Evolutionary conservation across 1,284 basidiomycete species (phyloP).

Genomic region (Amylostereum chailletii): DNA sequence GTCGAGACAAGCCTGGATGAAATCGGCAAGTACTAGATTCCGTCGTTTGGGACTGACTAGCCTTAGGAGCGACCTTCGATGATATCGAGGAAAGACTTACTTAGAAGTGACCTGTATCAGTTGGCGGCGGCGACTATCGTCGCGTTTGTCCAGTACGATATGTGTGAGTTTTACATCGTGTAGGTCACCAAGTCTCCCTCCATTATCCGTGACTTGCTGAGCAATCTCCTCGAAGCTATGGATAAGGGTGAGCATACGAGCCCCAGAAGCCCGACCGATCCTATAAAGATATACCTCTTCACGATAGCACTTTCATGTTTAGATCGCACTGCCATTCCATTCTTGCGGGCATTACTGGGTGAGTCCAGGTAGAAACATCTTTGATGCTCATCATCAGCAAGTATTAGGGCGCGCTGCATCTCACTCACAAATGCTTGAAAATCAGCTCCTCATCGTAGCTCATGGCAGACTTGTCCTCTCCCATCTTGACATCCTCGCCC

Average conservation of each 20-base stretch:
- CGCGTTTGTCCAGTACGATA: conserved; percentile 73
- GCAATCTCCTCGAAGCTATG: conserved; percentile 49
- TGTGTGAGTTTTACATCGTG: conserved; percentile 77
- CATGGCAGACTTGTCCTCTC: conserved; percentile 53
- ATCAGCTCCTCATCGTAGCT: conserved; percentile 71
- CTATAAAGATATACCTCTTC: conserved; percentile 31
- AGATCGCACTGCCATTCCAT: conserved; percentile 51
- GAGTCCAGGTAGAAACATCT: conserved; percentile 88
- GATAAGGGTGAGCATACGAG: neutral
- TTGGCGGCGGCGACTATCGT: conserved; percentile 59
- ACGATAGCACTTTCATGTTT: conserved; percentile 44
- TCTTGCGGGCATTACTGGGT: conserved; percentile 55
- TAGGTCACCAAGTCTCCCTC: conserved; percentile 63
- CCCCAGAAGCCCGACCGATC: neutral
- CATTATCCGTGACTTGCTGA: conserved; percentile 51
- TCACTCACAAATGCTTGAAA: conserved; percentile 70
- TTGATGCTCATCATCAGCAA: neutral
- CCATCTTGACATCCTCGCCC: conserved; percentile 41
- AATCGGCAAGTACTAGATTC: conserved; percentile 70
- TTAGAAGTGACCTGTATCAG: conserved; percentile 64
- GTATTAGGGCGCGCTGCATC: neutral
- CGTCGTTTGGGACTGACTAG: conserved; percentile 62
- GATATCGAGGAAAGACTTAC: conserved; percentile 28
- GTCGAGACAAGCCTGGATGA: conserved; percentile 68
- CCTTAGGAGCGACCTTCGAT: conserved; percentile 1